Base-by-base conservation (phyloP, 1,139 yeast species). In the Yamadazyma mexicana region DNA sequence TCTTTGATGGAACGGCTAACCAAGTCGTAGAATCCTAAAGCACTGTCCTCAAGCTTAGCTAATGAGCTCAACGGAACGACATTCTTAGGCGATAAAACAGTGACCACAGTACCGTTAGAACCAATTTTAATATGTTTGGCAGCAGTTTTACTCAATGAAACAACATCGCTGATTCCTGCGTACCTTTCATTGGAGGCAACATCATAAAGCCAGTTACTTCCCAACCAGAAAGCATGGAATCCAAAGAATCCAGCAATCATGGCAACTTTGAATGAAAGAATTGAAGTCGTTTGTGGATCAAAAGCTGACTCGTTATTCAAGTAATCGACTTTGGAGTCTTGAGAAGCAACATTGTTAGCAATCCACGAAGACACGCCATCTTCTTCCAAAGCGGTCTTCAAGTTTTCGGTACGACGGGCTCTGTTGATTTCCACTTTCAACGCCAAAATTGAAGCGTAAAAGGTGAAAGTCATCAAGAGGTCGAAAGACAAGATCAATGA, bases 371-470 rank as follows among this genome's bases (percentile, higher is more conserved):
- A 77, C 31, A 92, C 79, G 17, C 98, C 98, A 54, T 94, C 98
- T 61, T 92, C 98, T 65, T 91, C 96, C 50, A 92, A 72, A 17
- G 89, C 92, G 50, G 79, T 82, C 56, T 86, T 83, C 58, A 91
- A 77, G 43, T 82, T 79, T 44, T 89, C 83, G 37, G 92, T 86
- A 51, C 91, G 81, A 63, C 92, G 88, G 44, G 95, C 95, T 49
- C 89, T 75, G 57, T 82, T 82, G 58, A 92, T 88, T 63, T 94
- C 98, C 32, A 94, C 81, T 64, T 92, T 92, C 62, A 92, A 75
- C 1, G 96, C 83, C 51, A 92, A 76, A 38, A 89, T 80, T 2
- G 97, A 92, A 11, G 95, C 75, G 61, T 76, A 92, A 62, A 91
- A 91, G 2, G 98, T 87, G 55, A 81, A 78, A 30, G 89, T 81